phyloP scores from a whole-genome alignment of 345 rosid species.

The Geranium brycei region DNA sequence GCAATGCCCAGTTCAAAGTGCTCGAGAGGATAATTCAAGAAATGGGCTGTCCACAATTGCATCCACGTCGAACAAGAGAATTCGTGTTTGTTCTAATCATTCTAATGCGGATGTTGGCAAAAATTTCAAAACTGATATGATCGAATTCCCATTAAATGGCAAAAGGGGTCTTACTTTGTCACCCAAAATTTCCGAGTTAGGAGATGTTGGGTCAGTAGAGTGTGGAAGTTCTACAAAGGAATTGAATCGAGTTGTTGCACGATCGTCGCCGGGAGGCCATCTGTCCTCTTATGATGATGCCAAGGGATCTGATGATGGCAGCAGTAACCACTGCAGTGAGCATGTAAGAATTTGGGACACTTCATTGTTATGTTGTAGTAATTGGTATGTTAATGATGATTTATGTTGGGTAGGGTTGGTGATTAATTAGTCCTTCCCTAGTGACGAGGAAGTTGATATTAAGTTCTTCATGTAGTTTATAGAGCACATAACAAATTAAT shows the following conservation, averaged over 20 bases:
- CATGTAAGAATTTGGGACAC: conserved; percentile 19
- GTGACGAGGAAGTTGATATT: too few relatives aligned
- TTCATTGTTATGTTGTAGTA: not conserved
- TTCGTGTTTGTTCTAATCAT: not conserved
- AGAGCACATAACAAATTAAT: too few relatives aligned
- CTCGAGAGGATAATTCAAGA: conserved; percentile 9
- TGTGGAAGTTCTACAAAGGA: conserved; percentile 10
- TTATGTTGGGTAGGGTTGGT: too few relatives aligned
- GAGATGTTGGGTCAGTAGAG: conserved; percentile 9
- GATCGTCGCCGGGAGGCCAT: too few relatives aligned
- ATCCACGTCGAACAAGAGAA: not conserved
- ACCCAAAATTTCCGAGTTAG: conserved; percentile 7
- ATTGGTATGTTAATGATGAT: too few relatives aligned
- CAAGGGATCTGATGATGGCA: too few relatives aligned
- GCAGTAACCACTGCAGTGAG: conserved; percentile 8
- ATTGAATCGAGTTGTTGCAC: conserved; percentile 11
- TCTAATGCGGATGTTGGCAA: not conserved
- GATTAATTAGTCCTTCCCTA: too few relatives aligned
- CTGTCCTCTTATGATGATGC: too few relatives aligned
- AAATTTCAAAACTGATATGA: not conserved
- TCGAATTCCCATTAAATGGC: not conserved
- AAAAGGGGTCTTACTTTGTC: too few relatives aligned
- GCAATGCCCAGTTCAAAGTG: conserved; percentile 3
- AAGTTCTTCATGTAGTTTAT: too few relatives aligned
- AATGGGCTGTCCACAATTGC: not conserved